Base-by-base conservation (phyloP, 805 yeast genomes). In the Pichia occidentalis region DNA sequence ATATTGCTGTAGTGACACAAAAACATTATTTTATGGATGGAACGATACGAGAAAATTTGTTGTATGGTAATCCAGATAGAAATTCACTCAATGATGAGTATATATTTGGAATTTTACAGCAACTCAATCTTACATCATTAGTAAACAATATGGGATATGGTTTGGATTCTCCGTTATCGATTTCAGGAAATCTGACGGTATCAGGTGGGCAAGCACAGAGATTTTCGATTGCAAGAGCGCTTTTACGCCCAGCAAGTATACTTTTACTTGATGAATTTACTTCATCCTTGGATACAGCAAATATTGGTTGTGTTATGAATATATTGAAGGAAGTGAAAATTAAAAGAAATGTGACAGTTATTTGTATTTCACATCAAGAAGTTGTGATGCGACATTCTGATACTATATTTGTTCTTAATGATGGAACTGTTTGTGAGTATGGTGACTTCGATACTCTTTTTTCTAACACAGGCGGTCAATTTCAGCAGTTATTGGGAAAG, bases 141-240 rank as follows among this genome's bases (percentile, higher is more conserved):
- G 70, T 85, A 5, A 36, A 57, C 1, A 52, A 68, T 0, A 63
- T 85, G 9, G 77, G 83, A 0, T 62, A 70, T 2, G 81, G 82
- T 0, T 52, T 85, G 16, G 65, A 76, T 27, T 73, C 95, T 0
- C 51, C 59, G 11, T 61, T 90, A 18, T 81, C 79, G 2, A 71
- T 68, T 13, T 52, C 60, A 8, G 57, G 63, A 11, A 41, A 42
- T 45, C 46, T 65, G 1, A 48, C 74, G 29, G 57, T 90, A 2
- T 87, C 97, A 1, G 95, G 95, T 20, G 98, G 98, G 2, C 97
- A 92, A 56, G 67, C 81, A 7, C 97, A 92, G 55, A 63, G 97
- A 39, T 55, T 92, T 2, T 79, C 92, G 0, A 75, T 92, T 36
- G 95, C 90, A 0, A 68, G 97, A 35, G 92, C 95, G 0, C 45